Percentiles rank a stretch among this genome's conserved stretches.
phyloP scores from a whole-genome alignment of 148 eudicot species.

The Amaranthus hypochondriacus region DNA sequence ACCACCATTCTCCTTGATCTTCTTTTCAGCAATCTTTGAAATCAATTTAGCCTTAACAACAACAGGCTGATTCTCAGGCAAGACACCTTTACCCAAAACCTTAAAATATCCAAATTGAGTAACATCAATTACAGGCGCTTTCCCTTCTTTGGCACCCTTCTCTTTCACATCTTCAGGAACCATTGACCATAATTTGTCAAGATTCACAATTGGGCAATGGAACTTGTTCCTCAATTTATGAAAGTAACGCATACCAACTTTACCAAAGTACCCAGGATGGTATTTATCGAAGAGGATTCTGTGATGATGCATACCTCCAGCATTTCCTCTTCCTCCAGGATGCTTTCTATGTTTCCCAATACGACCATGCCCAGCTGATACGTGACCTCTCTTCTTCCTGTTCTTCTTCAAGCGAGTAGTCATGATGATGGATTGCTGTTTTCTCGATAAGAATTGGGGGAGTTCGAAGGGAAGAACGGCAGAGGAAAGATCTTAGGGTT shows the following conservation, averaged over 20 bases:
- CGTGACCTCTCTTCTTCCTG: conserved; percentile 58
- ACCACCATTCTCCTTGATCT: conserved; percentile 47
- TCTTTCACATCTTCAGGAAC: conserved; percentile 36
- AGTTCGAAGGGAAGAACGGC: no score
- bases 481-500: no score
- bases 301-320: conserved; percentile 58
- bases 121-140: conserved; percentile 38
- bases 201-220: conserved; percentile 38
- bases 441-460: no score
- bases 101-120: conserved; percentile 19
- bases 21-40: conserved; percentile 53
- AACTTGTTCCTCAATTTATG: conserved; percentile 47
- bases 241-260: conserved; percentile 51
- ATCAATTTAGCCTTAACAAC: conserved; percentile 47
- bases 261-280: conserved; percentile 53
- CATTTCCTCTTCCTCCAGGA: conserved; percentile 57
- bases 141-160: conserved; percentile 30
- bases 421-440: conserved; percentile 19
- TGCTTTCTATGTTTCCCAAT: conserved; percentile 52
- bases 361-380: conserved; percentile 48
- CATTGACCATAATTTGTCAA: conserved; percentile 45
- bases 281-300: conserved; percentile 54
- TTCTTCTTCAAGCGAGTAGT: conserved; percentile 42
- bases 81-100: conserved; percentile 35
- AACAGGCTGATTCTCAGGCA: conserved; percentile 27